Evolutionary conservation across 257 asterid species (phyloP).

Genomic region (Craterostigma plantagineum): DNA sequence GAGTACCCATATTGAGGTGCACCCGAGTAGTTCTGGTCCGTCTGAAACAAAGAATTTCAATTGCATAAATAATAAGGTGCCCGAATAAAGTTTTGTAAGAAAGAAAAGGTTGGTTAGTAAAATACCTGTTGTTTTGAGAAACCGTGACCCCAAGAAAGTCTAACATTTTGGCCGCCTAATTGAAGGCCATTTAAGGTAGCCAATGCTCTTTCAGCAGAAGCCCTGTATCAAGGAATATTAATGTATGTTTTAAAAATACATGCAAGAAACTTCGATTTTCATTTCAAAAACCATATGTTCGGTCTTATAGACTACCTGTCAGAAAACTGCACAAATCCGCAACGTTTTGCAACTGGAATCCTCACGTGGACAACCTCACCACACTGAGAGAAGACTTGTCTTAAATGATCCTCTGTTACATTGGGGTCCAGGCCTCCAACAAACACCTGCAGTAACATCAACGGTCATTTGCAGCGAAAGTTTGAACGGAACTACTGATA

Average conservation of each 20-base stretch:
- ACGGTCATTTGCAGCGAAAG: not conserved
- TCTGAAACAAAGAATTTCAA: constrained; percentile 20
- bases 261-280: not conserved
- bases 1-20: constrained; percentile 8
- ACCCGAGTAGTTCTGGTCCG: constrained; percentile 30
- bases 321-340: constrained; percentile 93
- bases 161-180: constrained; percentile 71
- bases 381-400: constrained; percentile 56
- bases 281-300: not conserved
- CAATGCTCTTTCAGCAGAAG: constrained; percentile 84
- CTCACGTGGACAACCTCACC: constrained; percentile 85
- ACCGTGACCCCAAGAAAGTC: constrained; percentile 97
- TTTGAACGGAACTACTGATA: too few species aligned
- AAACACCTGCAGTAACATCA: constrained; percentile 41
- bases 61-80: not conserved
- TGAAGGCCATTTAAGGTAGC: constrained; percentile 51
- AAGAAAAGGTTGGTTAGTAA: constrained; percentile 6
- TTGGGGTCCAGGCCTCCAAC: constrained; percentile 80
- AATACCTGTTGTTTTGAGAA: constrained; percentile 68
- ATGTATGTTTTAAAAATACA: too few species aligned
- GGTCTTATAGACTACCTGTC: constrained; percentile 42
- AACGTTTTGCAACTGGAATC: constrained; percentile 81
- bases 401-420: constrained; percentile 63
- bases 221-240: constrained; percentile 19
- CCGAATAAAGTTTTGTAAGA: not conserved